Base-by-base conservation (phyloP, 129 eudicot species). In the Pittosporum tobira region DNA sequence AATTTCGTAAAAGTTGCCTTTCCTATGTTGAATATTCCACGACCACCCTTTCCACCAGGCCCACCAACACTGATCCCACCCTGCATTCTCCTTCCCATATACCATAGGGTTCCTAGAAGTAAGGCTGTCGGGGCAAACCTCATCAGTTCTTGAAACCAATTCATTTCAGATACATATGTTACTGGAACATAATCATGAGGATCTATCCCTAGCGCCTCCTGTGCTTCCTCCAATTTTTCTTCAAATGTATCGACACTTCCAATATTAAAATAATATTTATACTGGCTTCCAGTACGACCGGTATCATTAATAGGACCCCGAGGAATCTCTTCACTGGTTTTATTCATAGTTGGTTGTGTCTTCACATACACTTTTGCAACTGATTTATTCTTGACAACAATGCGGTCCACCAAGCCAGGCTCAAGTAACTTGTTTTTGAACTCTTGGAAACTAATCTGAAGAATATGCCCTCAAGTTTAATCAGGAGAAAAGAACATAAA, bases 391-490 rank as follows among this genome's bases (percentile, higher is more conserved):
- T 77, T 38, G 38, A 85, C 81, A 60, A 76, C 82, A 48, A 87
- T 69, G 66, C 58, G 95, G 64, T 87, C 95, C 30, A 87, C 95
- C 45, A 87, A 68, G 36, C 95, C 91, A 51, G 88, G 90, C 71
- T 82, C 90, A 36, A 86, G 90, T 56, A 86, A 78, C 74, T 79
- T 72, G 50, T 66, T 82, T 62, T 70, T 87, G 71, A 87, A 87
- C 80, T 87, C 95, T 76, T 87, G 91, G 68, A 87, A 87, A 74
- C 91, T 87, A 52, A 82, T 87, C 95, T 87, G 84, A 57, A 70
- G 23, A 53, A 49, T 36, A 46, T 22, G 47, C 10, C 7, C 7
- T 18, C 15, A 36, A 52, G 1, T 51, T n/a, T 40, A 25, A 36
- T 5, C 48, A 42, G 48, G 38, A 25, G 48, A 20, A 61, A 38